These are phyloP conservation scores for Debaryomyces nepalensis DNA, from an alignment of 1,139 yeast species.

Conservation along the genomic window DNA sequence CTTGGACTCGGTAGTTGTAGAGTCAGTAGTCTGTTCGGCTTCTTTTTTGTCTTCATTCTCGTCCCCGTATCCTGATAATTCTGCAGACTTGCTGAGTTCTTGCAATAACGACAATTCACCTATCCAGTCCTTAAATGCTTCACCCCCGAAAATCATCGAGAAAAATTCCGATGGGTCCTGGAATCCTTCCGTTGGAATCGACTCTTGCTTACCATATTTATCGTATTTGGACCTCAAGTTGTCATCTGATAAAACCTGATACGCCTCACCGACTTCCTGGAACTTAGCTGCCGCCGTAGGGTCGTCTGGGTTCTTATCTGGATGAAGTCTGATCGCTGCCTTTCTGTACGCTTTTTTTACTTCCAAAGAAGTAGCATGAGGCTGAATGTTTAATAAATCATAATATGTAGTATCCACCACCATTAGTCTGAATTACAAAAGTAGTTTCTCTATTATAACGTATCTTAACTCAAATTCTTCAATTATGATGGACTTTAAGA, in stretches of 20 bases:
- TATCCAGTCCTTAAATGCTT: slow-evolving; percentile 82
- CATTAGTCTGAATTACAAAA: slow-evolving; percentile 43
- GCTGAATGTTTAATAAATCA: slow-evolving; percentile 69
- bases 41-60: slow-evolving; percentile 32
- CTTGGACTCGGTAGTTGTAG: slow-evolving; percentile 3
- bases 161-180: slow-evolving; percentile 88
- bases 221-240: slow-evolving; percentile 77
- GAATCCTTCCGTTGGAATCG: slow-evolving; percentile 80
- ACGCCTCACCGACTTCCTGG: slow-evolving; percentile 78
- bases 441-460: not conserved
- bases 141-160: slow-evolving; percentile 79
- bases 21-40: slow-evolving; percentile 12
- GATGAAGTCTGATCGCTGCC: slow-evolving; percentile 87
- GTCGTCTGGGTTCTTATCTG: slow-evolving; percentile 92
- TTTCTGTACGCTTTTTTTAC: slow-evolving; percentile 93
- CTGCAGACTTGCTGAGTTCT: slow-evolving; percentile 63
- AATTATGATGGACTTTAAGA: not conserved
- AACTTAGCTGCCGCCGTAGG: slow-evolving; percentile 75
- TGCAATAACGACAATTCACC: slow-evolving; percentile 71
- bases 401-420: slow-evolving; percentile 94
- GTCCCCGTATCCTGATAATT: slow-evolving; percentile 48
- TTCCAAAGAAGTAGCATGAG: slow-evolving; percentile 77
- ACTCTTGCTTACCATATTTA: slow-evolving; percentile 82
- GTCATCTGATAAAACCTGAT: slow-evolving; percentile 81
- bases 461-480: not conserved